These are phyloP conservation scores for Xylaria arbuscula DNA, from an alignment of 2,329 filamentous ascomycete genomes.

Conservation along the genomic window DNA sequence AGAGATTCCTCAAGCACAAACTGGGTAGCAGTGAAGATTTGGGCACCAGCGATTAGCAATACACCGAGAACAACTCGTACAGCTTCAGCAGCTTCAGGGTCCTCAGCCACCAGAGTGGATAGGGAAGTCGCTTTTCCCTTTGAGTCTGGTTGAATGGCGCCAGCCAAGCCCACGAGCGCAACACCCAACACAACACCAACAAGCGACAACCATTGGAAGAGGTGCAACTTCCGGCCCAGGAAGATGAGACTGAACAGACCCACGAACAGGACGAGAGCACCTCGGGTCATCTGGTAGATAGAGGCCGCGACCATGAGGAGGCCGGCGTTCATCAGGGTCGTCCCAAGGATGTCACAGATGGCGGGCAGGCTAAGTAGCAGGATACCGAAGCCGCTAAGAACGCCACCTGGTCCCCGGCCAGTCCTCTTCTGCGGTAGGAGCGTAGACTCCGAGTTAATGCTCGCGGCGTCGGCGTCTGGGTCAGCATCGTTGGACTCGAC, in stretches of 20 bases:
- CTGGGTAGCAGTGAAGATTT: constrained; percentile 96
- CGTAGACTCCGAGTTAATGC: constrained; percentile 56
- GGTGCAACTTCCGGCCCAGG: constrained; percentile 77
- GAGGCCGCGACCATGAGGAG: constrained; percentile 93
- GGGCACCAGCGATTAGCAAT: constrained; percentile 88
- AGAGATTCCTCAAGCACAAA: constrained; percentile 97
- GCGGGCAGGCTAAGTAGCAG: constrained; percentile 84
- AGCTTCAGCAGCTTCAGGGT: constrained; percentile 59
- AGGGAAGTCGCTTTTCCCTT: constrained; percentile 57
- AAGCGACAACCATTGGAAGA: constrained; percentile 94
- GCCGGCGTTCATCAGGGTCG: constrained; percentile 96
- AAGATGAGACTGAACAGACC: constrained; percentile 95
- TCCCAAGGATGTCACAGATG: constrained; percentile 93
- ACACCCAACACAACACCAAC: constrained; percentile 90
- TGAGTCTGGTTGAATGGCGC: constrained; percentile 79
- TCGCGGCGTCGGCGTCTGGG: constrained; percentile 59
- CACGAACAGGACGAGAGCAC: constrained; percentile 93
- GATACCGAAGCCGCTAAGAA: constrained; percentile 77
- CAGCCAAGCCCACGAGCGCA: constrained; percentile 87
- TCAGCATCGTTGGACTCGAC: constrained; percentile 64
- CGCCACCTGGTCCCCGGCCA: constrained; percentile 58
- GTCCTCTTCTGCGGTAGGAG: constrained; percentile 47
- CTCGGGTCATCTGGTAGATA: constrained; percentile 98
- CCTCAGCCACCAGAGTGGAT: constrained; percentile 47
- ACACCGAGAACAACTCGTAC: constrained; percentile 83